A percentile compares a stretch with the other conserved stretches of the same genome.
Evolutionary conservation across 768 basidiomycete species (phyloP).

Genomic region (Boletus patriciae): DNA sequence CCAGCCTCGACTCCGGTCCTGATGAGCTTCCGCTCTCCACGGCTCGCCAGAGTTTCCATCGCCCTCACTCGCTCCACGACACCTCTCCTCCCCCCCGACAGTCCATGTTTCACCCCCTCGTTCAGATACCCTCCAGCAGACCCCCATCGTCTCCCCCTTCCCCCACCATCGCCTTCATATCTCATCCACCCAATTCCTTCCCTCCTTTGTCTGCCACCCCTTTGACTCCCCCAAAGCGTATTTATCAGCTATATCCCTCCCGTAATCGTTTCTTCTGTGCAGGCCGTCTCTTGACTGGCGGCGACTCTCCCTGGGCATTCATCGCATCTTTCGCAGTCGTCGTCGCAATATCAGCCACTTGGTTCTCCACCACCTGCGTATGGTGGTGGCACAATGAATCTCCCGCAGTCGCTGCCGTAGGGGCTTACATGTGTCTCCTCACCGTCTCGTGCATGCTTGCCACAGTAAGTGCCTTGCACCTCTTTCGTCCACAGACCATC

Average conservation of each 20-base stretch:
- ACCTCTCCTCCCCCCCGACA: slow-evolving; percentile 7
- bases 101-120: slow-evolving; percentile 24
- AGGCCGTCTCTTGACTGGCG: slow-evolving; percentile 78
- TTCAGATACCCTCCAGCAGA: slow-evolving; percentile 26
- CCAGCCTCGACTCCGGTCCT: slow-evolving; percentile 52
- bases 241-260: slow-evolving; percentile 67
- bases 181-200: slow-evolving; percentile 30
- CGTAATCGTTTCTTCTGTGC: slow-evolving; percentile 72
- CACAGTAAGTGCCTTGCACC: slow-evolving; percentile 51
- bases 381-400: slow-evolving; percentile 88
- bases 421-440: slow-evolving; percentile 61
- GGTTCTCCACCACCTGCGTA: slow-evolving; percentile 85
- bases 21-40: slow-evolving; percentile 22
- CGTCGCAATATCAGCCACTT: slow-evolving; percentile 69
- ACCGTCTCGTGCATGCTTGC: slow-evolving; percentile 74
- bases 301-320: slow-evolving; percentile 85
- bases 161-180: slow-evolving; percentile 29
- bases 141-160: slow-evolving; percentile 27
- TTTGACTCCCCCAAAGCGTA: slow-evolving; percentile 39
- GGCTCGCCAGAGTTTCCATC: background rate
- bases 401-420: slow-evolving; percentile 65
- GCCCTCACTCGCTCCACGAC: slow-evolving; percentile 16
- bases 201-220: slow-evolving; percentile 40
- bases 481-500: background rate
- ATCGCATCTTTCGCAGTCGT: slow-evolving; percentile 60